Evolutionary conservation across 73 alveolate genomes (phyloP), one percentile per base, ranked within the genome.

Genomic region (Loxodes magnus): DNA sequence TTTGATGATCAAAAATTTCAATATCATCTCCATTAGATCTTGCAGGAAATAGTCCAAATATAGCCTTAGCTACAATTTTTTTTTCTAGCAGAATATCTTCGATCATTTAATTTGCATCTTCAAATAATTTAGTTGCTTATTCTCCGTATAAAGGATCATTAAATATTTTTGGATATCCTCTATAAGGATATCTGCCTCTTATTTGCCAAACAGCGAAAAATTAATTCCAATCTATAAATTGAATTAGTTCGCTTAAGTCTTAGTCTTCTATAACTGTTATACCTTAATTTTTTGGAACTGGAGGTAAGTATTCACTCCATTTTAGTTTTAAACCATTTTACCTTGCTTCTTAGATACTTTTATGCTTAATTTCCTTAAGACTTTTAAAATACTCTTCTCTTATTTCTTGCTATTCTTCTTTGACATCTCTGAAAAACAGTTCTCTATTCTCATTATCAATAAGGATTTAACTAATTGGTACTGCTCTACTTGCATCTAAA

Each of bases 101-200:
- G 26, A 66, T 59, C 82, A 75, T 60, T 30, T 37, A 64, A 70
- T 73, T 51, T 16, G 95, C 95, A 24, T 78, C 84, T 24, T 68
- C 82, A 39, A 64, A 77, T 43, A 82, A 67, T 42, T 76, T 64
- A 82, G 51, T 48, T 17, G 95, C 95, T 34, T 82, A 82, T 22
- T 74, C 87, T 15, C 80, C 80, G 22, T 59, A 84, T 41, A 71
- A 64, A 9, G 57, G 56, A 34, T 74, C 88, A 12, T 74, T 57
- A 62, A 82, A 82, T 54, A 82, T 71, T 66, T 66, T 59, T n/a
- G 95, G 95, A 61, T 53, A 82, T 49, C 74, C 70, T 39, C 91
- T 50, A 76, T 76, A 77, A 42, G 95, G 95, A 71, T 82, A 82
- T 71, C 75, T 82, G 27, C 95, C 95, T 29, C 95, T 60, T 7